Evolutionary conservation across 345 rosid species (phyloP).

Genomic region (Dipteronia sinensis): DNA sequence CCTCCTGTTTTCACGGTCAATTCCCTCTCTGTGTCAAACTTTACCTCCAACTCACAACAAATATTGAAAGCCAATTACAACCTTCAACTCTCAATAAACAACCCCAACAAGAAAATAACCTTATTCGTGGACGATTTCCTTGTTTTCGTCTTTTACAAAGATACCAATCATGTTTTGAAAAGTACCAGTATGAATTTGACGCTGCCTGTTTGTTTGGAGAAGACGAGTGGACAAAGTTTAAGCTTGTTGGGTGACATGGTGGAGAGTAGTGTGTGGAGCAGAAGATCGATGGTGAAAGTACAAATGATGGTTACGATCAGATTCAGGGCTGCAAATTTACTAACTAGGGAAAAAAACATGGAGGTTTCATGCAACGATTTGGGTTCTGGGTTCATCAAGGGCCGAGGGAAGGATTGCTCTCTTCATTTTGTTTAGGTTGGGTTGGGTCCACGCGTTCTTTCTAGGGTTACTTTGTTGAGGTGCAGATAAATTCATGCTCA

Average conservation of each 20-base stretch:
- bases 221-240: not conserved
- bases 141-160: not conserved
- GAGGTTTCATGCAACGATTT: constrained; percentile 17
- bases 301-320: not conserved
- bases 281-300: constrained; percentile 14
- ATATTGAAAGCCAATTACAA: constrained; percentile 11
- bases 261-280: constrained; percentile 25
- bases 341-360: constrained; percentile 2
- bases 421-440: not conserved
- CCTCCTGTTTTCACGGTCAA: constrained; percentile 26
- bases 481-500: no score
- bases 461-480: no score
- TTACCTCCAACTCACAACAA: constrained; percentile 12
- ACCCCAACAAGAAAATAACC: constrained; percentile 28
- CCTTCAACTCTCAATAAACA: constrained; percentile 10
- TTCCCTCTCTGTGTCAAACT: constrained; percentile 28
- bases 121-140: constrained; percentile 12
- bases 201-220: not conserved
- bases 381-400: constrained; percentile 9
- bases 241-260: not conserved
- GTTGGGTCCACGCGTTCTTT: no score
- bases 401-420: constrained; percentile 10
- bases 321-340: constrained; percentile 16
- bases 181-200: no score
- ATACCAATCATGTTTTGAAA: not conserved